Evolutionary conservation across 768 basidiomycete species (phyloP), one percentile per base, ranked within the genome.

Genomic region (Strobilomyces confusus): DNA sequence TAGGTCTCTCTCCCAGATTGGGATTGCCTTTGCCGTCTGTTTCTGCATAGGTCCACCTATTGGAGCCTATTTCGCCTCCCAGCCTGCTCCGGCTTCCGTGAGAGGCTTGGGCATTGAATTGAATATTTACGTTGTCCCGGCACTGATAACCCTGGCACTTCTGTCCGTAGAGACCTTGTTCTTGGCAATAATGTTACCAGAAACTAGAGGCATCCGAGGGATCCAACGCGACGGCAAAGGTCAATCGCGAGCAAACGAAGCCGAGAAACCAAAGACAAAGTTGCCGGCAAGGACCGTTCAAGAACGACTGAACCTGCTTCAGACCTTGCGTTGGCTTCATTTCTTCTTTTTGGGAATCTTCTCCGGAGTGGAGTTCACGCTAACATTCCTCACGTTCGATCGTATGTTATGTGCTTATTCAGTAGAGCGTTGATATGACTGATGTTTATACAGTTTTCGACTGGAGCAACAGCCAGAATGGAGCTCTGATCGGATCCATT

Each of bases 1-100:
- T 4, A 87, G 81, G 66, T 86, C 90, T 5, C 82, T 99, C 17
- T 89, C 97, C 1, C 81, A 95, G 54, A 87, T 99, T 42, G 95
- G 97, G 14, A 91, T 98, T 43, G 95, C 97, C 0, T 99, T 99
- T 63, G 90, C 93, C 15, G 85, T 98, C 46, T 95, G 93, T 68
- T 98, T 98, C 72, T 86, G 83, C 68, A 83, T 92, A 46, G 92
- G 92, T 6, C 95, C 95, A 30, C 91, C 92, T 15, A 86, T 99
- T 52, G 95, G 95, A 47, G 95, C 95, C 2, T 95, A 94, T 74
- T 94, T 98, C 71, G 92, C 95, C 2, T 87, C 92, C n/a, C 80
- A 79, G 29, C 90, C 92, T 2, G 69, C 90, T 8, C 86, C 90
- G 3, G 64, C 77, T 14, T 78, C 83, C 13, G 67, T 85, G 59